Percentiles rank a stretch among this genome's conserved stretches.
Conservation (phyloP, 139 green algal genomes). For the Micromonas pusilla region DNA sequence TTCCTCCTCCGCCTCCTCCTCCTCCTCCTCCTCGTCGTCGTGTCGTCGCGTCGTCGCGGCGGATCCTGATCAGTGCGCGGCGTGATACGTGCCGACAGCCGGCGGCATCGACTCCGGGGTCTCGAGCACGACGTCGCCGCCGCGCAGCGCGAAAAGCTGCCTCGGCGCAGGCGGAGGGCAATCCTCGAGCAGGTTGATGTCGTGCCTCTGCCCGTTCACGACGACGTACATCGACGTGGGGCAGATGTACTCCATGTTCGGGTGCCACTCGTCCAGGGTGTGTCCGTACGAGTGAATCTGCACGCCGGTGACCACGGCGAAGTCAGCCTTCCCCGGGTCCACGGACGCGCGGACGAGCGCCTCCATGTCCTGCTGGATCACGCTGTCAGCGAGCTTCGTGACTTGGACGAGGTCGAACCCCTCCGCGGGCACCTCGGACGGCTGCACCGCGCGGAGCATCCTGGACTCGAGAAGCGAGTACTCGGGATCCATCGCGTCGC, state of each 20-base stretch:
- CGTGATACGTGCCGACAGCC: no score
- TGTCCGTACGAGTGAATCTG: conserved; percentile 68
- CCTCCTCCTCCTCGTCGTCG: no score
- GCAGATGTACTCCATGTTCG: conserved; percentile 16
- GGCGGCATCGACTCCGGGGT: no score
- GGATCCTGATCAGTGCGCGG: no score
- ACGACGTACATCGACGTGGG: conserved; percentile 54
- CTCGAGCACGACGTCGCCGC: conserved; percentile 4
- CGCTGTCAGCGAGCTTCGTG: conserved; percentile 34
- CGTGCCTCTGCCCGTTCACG: conserved; percentile 57
- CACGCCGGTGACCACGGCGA: conserved; percentile 73
- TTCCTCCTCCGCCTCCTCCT: no score
- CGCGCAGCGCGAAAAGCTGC: not conserved
- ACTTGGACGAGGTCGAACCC: conserved; percentile 17
- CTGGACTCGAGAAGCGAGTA: conserved; percentile 80
- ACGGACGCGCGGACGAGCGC: conserved; percentile 73
- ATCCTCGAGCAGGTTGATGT: conserved; percentile 60
- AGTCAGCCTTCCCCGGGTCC: conserved; percentile 70
- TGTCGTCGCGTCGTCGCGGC: no score
- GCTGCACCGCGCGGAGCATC: conserved; percentile 56
- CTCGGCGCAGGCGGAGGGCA: not conserved
- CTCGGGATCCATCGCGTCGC: conserved; percentile 73
- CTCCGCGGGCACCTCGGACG: conserved; percentile 35
- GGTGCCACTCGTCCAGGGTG: not conserved
- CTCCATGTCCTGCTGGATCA: conserved; percentile 80